Percentiles rank a stretch among this genome's conserved stretches.
These are phyloP conservation scores for Geotrichum candidum DNA, from an alignment of 1,139 yeast species.

Conservation along the genomic window DNA sequence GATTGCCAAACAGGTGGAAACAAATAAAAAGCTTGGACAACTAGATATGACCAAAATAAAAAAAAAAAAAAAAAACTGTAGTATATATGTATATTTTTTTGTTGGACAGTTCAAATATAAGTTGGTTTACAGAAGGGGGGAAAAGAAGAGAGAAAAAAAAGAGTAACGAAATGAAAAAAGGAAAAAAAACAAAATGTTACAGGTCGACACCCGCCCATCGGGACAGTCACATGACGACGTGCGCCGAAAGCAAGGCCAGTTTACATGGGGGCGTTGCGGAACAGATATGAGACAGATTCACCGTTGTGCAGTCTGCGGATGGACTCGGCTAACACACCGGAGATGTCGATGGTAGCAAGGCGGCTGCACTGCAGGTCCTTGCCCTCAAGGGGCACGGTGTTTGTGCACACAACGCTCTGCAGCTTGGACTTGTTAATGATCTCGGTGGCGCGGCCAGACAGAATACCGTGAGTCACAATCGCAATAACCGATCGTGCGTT, in stretches of 20 bases:
- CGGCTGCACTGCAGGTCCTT: constrained; percentile 65
- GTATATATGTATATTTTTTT: neutral
- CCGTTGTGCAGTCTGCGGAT: constrained; percentile 92
- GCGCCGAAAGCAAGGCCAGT: neutral
- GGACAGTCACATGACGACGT: neutral
- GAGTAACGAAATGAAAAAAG: neutral
- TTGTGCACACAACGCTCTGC: constrained; percentile 82
- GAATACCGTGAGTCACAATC: constrained; percentile 91
- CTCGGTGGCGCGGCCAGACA: constrained; percentile 81
- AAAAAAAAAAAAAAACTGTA: neutral
- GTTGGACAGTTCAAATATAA: neutral
- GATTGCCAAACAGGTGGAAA: neutral
- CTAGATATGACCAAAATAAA: neutral
- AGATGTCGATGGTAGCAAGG: constrained; percentile 75
- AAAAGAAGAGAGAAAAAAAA: neutral
- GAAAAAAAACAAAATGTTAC: neutral
- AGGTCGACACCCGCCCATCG: neutral
- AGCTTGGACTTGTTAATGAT: constrained; percentile 75
- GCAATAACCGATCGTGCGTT: constrained; percentile 79
- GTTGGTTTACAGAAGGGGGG: neutral
- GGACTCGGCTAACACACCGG: constrained; percentile 91
- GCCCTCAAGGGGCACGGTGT: constrained; percentile 87
- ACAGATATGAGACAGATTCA: constrained; percentile 85
- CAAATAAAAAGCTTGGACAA: neutral
- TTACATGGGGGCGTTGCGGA: constrained; percentile 49